Percentiles rank a stretch among this genome's conserved stretches.
These are phyloP conservation scores for Gyromitra esculenta DNA, from an alignment of 2,329 filamentous ascomycete species.

Conservation along the genomic window DNA sequence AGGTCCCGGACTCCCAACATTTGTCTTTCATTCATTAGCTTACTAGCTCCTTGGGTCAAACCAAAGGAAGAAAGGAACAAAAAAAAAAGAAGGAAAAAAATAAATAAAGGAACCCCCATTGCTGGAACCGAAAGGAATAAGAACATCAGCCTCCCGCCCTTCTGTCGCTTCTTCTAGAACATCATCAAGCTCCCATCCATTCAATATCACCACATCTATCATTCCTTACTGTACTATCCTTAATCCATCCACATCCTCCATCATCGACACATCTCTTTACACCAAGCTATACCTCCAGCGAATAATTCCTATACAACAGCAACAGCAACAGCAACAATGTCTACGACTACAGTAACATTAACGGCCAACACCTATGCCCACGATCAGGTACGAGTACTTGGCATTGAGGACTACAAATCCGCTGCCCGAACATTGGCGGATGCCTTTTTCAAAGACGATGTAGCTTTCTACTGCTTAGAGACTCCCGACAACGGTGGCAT, in stretches of 20 bases:
- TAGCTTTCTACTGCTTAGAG: conserved; percentile 78
- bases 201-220: conserved; percentile 18
- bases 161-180: conserved; percentile 49
- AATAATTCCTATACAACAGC: conserved; percentile 27
- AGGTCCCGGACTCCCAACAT: conserved; percentile 52
- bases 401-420: conserved; percentile 74
- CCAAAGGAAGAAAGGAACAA: conserved; percentile 38
- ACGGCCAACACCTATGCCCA: conserved; percentile 43
- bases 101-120: conserved; percentile 45
- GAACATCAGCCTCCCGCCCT: conserved; percentile 50
- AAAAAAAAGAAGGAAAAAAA: conserved; percentile 41
- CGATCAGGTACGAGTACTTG: conserved; percentile 61
- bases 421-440: conserved; percentile 78
- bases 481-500: conserved; percentile 72
- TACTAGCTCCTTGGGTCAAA: conserved; percentile 52
- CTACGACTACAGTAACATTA: conserved; percentile 50
- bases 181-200: conserved; percentile 44
- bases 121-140: conserved; percentile 51
- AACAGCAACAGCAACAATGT: conserved; percentile 35
- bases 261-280: conserved; percentile 27
- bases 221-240: background rate
- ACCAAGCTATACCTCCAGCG: conserved; percentile 16
- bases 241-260: conserved; percentile 34
- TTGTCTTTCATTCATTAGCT: conserved; percentile 54
- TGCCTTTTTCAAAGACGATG: conserved; percentile 78